Evolutionary conservation across 768 basidiomycete genomes (phyloP).

Genomic region (Astraeus odoratus): DNA sequence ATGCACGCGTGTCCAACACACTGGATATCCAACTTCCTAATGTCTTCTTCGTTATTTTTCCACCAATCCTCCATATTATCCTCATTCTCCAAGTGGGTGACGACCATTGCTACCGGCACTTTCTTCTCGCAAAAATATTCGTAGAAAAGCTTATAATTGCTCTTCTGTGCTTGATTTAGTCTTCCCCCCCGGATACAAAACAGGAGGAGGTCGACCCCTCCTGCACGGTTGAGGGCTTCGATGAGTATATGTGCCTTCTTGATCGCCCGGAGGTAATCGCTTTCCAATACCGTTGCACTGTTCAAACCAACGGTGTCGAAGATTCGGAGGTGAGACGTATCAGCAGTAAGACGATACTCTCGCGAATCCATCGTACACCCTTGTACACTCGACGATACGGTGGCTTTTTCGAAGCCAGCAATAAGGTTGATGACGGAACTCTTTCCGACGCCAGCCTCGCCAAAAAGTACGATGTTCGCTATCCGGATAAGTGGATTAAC

Average conservation of each 20-base stretch:
- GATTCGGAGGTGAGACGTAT: conserved; percentile 18
- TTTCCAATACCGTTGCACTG: conserved; percentile 20
- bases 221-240: conserved; percentile 19
- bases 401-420: conserved; percentile 19
- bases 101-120: conserved; percentile 25
- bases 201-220: conserved; percentile 35
- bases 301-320: conserved; percentile 31
- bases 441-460: conserved; percentile 30
- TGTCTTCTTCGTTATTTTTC: conserved; percentile 18
- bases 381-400: conserved; percentile 22
- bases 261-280: conserved; percentile 24
- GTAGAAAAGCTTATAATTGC: conserved; percentile 27
- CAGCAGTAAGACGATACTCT: conserved; percentile 19
- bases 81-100: conserved; percentile 31
- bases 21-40: conserved; percentile 16
- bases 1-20: conserved; percentile 26
- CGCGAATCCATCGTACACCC: conserved; percentile 29
- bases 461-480: conserved; percentile 23
- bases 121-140: conserved; percentile 28
- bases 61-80: conserved; percentile 32
- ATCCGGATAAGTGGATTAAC: conserved; percentile 8
- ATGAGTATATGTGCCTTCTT: conserved; percentile 30
- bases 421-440: conserved; percentile 40
- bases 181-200: conserved; percentile 31
- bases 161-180: conserved; percentile 21